These are phyloP conservation scores for Acanthamoeba healyi DNA, from an alignment of 208 protist genomes.

Conservation along the genomic window DNA sequence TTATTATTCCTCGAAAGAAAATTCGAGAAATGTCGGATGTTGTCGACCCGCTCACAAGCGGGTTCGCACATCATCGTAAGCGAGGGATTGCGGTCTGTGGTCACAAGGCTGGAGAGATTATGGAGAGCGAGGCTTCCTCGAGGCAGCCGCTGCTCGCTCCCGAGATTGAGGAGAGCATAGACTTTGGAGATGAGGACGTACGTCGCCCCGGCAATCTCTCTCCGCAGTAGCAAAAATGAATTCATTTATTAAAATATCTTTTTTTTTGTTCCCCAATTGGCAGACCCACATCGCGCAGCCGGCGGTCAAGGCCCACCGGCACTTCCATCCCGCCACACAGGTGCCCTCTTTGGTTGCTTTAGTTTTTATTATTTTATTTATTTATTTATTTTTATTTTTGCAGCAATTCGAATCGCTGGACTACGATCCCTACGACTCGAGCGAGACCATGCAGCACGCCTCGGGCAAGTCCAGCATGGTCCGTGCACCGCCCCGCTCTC, in stretches of 20 bases:
- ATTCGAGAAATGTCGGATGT: too few relatives aligned
- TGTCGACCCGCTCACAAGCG: too few relatives aligned
- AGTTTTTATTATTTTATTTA: neutral
- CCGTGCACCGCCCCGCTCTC: neutral
- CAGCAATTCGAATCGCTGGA: constrained; percentile 52
- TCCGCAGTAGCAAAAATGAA: neutral
- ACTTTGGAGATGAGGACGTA: too few relatives aligned
- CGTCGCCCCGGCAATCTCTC: too few relatives aligned
- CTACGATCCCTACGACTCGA: constrained; percentile 50
- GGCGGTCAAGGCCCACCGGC: neutral
- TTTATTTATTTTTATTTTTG: neutral
- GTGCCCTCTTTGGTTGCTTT: neutral
- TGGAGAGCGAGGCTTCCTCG: too few relatives aligned
- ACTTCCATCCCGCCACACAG: neutral
- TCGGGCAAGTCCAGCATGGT: constrained; percentile 19
- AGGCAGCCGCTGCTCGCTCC: too few relatives aligned
- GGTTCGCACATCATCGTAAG: too few relatives aligned
- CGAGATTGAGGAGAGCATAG: too few relatives aligned
- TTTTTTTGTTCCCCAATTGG: neutral
- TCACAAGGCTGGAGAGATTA: too few relatives aligned
- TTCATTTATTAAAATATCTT: neutral
- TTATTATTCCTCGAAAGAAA: too few relatives aligned
- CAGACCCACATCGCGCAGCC: neutral
- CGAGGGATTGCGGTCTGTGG: too few relatives aligned
- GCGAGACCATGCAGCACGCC: constrained; percentile 14